Conservation (phyloP, 2,329 filamentous ascomycete species). For the Talaromyces sp. region DNA sequence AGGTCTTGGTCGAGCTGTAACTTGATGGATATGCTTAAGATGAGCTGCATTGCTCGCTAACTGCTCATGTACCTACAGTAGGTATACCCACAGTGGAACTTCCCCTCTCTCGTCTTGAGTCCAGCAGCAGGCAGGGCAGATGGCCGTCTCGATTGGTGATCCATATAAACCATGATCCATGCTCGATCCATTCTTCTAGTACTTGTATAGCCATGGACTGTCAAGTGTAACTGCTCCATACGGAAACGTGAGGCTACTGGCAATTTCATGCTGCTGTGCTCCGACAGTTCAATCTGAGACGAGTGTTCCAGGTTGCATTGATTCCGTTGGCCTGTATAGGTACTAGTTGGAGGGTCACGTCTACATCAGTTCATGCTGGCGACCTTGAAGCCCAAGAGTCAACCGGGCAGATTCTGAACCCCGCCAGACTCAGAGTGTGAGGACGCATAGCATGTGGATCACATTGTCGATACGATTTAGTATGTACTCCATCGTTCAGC, state of each 20-base stretch:
- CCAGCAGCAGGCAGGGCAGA: constrained; percentile 1
- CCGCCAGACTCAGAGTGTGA: too few relatives aligned
- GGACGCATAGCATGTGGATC: neutral
- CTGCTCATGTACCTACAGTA: too few relatives aligned
- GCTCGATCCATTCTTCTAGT: neutral
- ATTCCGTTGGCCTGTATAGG: neutral
- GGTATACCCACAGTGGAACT: constrained; percentile 4
- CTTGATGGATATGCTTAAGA: too few relatives aligned
- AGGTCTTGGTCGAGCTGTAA: too few relatives aligned
- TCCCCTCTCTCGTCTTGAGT: constrained; percentile 3
- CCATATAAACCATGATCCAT: constrained; percentile 7
- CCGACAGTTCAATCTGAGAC: too few relatives aligned
- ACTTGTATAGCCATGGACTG: neutral
- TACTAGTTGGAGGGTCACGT: neutral
- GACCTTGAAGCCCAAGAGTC: too few relatives aligned
- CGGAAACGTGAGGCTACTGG: neutral
- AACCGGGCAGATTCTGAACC: neutral
- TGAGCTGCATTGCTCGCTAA: too few relatives aligned
- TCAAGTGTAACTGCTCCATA: neutral
- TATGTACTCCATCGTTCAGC: neutral
- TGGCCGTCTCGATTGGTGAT: constrained; percentile 4
- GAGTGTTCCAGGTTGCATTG: constrained; percentile 4
- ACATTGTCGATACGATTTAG: neutral
- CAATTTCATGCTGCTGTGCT: neutral
- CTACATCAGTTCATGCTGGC: neutral